Conservation (phyloP, 805 yeast species). For the Danielozyma ontarioensis region DNA sequence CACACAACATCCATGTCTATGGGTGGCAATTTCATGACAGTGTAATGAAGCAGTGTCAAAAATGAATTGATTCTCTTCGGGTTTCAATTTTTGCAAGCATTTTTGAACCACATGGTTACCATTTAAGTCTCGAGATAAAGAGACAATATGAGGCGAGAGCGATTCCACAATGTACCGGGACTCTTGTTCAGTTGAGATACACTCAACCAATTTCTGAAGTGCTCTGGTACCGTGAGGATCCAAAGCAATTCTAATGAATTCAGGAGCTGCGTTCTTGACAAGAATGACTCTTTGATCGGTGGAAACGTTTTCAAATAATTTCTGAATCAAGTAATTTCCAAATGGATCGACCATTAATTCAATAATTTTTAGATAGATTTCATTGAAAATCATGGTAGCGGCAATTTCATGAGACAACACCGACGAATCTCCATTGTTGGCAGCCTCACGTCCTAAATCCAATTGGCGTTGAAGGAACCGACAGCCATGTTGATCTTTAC, state of each 20-base stretch:
- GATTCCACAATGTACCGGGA: slow-evolving; percentile 55
- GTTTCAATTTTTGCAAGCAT: slow-evolving; percentile 67
- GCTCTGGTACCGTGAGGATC: slow-evolving; percentile 98
- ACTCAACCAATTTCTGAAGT: slow-evolving; percentile 85
- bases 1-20: slow-evolving; percentile 94
- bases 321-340: slow-evolving; percentile 94
- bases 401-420: slow-evolving; percentile 37
- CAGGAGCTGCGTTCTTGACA: slow-evolving; percentile 67
- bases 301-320: slow-evolving; percentile 71
- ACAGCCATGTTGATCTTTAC: slow-evolving; percentile 97
- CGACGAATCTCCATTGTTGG: slow-evolving; percentile 2
- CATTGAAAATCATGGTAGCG: slow-evolving; percentile 73
- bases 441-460: slow-evolving; percentile 48
- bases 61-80: slow-evolving; percentile 77
- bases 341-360: slow-evolving; percentile 94
- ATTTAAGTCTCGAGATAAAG: slow-evolving; percentile 80
- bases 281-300: slow-evolving; percentile 65
- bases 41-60: slow-evolving; percentile 76
- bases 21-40: slow-evolving; percentile 82
- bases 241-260: slow-evolving; percentile 73
- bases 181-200: slow-evolving; percentile 68
- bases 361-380: slow-evolving; percentile 69
- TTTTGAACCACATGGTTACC: slow-evolving; percentile 97
- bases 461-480: slow-evolving; percentile 85
- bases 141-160: slow-evolving; percentile 66